Percentiles rank a stretch among this genome's conserved stretches.
These are phyloP conservation scores for Phytophthora meadii DNA, from an alignment of 352 stramenopile genomes.

Conservation along the genomic window DNA sequence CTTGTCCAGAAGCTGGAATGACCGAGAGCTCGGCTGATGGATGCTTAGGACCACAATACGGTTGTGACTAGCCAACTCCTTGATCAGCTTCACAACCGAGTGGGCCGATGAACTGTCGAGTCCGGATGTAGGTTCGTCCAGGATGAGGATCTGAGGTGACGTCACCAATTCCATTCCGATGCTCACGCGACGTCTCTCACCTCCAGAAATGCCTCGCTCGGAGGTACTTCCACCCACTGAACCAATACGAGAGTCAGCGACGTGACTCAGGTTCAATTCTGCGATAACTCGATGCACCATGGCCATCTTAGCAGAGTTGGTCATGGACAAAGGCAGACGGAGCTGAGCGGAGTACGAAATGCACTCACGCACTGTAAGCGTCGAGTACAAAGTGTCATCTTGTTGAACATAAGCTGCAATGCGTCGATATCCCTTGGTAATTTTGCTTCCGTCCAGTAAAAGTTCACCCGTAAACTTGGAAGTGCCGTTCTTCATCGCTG, in stretches of 20 bases:
- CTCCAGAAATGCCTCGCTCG: constrained; percentile 91
- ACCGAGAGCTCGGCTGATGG: constrained; percentile 91
- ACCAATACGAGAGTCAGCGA: constrained; percentile 71
- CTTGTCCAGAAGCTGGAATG: constrained; percentile 91
- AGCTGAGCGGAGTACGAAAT: constrained; percentile 86
- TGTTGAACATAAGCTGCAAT: constrained; percentile 90
- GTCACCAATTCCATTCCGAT: constrained; percentile 95
- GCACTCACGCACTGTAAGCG: constrained; percentile 87
- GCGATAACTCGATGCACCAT: constrained; percentile 79
- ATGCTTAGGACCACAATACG: constrained; percentile 88
- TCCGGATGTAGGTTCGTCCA: constrained; percentile 94
- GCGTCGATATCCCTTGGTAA: constrained; percentile 68
- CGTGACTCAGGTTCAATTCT: constrained; percentile 76
- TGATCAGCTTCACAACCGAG: constrained; percentile 89
- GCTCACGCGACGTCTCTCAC: constrained; percentile 92
- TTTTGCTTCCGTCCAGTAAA: constrained; percentile 59
- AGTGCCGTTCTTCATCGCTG: constrained; percentile 70
- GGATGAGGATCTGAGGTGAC: constrained; percentile 84
- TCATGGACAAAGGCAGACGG: constrained; percentile 57
- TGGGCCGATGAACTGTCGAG: constrained; percentile 92
- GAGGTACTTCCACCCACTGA: constrained; percentile 35
- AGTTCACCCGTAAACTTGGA: constrained; percentile 66
- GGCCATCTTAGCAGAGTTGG: constrained; percentile 56
- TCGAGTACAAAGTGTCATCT: constrained; percentile 84
- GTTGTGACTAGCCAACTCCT: constrained; percentile 80